Evolutionary conservation across 371 early-diverging fungal genomes (phyloP), one percentile per base, ranked within the genome.

Genomic region (Fennellomyces sp.): DNA sequence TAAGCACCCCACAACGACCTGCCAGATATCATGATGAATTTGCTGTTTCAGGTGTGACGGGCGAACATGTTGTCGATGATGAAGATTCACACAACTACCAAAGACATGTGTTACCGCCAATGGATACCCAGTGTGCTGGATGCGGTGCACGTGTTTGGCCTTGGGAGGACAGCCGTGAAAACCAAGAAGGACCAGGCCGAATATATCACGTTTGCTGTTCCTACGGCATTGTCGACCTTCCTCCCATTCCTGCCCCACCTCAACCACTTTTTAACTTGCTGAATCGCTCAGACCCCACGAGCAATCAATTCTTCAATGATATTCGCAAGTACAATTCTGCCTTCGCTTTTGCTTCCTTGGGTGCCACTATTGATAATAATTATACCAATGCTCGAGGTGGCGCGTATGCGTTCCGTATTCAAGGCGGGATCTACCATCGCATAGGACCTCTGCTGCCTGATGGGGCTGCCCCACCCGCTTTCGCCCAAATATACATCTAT

Each of bases 281-380:
- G 6, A 48, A 21, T 12, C 12, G 25, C 8, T n/a, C 30, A 6
- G 19, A 30, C 31, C 21, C n/a, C 10, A n/a, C 23, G 15, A 39
- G 31, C 26, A 55, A 2, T 30, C 28, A 25, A 10, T 65, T 65
- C 53, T 35, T 55, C 21, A 3, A 56, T 2, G 29, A 52, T 8
- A 60, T 57, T 25, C 51, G 61, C 13, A 54, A 31, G 45, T 65
- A 57, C 55, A 66, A 67, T 27, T 13, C 36, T 17, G 58, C 48
- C 7, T 47, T 61, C 17, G 56, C 58, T 23, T 61, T 66, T 50
- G 42, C 60, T n/a, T 65, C 60, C 1, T 45, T 65, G 8, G 65
- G 56, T 11, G 65, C 26, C 23, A 17, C 51, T 2, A 27, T 58
- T 19, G 59, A 64, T 58, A 54, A 53, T 41, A 51, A 4, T 2